Evolutionary conservation across 306 rosid species (phyloP).

Genomic region (Malus fusca): DNA sequence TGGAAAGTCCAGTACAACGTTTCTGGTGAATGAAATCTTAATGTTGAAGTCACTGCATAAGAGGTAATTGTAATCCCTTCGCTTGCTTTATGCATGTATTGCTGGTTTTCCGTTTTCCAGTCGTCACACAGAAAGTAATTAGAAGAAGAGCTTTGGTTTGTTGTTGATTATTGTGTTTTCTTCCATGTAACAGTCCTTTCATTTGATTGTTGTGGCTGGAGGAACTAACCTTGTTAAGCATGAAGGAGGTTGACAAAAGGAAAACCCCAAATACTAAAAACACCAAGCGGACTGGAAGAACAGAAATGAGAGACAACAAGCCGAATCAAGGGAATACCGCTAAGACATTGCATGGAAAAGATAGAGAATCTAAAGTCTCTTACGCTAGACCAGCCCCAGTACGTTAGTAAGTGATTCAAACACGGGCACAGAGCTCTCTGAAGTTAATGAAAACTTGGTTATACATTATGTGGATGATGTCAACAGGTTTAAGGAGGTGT

Average conservation of each 20-base stretch:
- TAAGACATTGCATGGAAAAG: constrained; percentile 49
- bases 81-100: constrained; percentile 8
- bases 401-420: constrained; percentile 41
- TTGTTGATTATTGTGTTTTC: constrained; percentile 25
- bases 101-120: neutral
- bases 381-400: constrained; percentile 27
- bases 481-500: constrained; percentile 52
- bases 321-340: constrained; percentile 38
- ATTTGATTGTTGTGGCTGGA: constrained; percentile 26
- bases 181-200: constrained; percentile 17
- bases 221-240: constrained; percentile 25
- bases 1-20: constrained; percentile 5
- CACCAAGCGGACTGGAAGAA: constrained; percentile 49
- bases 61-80: constrained; percentile 17
- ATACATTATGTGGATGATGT: constrained; percentile 60
- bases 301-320: constrained; percentile 45
- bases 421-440: constrained; percentile 42
- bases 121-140: neutral
- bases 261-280: constrained; percentile 44
- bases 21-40: neutral
- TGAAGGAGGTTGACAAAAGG: constrained; percentile 75
- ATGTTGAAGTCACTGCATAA: constrained; percentile 1
- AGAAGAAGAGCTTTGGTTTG: neutral
- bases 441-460: constrained; percentile 48
- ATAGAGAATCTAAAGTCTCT: constrained; percentile 33